These are phyloP conservation scores for Scedosporium minutisporum DNA, from an alignment of 2,329 filamentous ascomycete genomes.

Conservation along the genomic window DNA sequence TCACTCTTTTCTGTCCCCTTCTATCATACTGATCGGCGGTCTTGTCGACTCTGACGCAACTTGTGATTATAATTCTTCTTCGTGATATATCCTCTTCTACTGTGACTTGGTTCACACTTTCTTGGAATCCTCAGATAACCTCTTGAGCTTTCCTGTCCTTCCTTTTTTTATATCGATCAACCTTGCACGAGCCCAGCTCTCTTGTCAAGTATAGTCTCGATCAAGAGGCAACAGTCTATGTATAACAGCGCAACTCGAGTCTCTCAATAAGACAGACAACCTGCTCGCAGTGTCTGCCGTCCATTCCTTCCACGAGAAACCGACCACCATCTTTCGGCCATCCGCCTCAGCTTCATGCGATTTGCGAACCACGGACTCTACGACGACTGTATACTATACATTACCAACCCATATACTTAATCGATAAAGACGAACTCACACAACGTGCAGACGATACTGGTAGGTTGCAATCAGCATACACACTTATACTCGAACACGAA, in stretches of 20 bases:
- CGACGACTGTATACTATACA: constrained; percentile 4
- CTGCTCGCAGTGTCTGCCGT: constrained; percentile 4
- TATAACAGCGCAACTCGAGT: constrained; percentile 4
- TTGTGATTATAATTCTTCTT: constrained; percentile 7
- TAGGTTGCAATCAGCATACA: neutral
- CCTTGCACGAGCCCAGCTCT: neutral
- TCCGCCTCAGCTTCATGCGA: constrained; percentile 2
- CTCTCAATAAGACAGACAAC: constrained; percentile 3
- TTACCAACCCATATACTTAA: constrained; percentile 1
- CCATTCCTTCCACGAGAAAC: constrained; percentile 15
- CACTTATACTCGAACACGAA: neutral
- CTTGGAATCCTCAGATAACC: neutral
- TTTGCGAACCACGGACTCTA: neutral
- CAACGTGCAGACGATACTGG: neutral
- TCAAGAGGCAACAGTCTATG: constrained; percentile 4
- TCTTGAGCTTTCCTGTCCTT: constrained; percentile 5
- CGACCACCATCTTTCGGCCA: constrained; percentile 19
- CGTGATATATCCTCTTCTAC: constrained; percentile 1
- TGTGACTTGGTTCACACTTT: constrained; percentile 4
- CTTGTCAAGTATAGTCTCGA: neutral
- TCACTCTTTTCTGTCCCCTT: constrained; percentile 6
- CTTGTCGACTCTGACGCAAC: constrained; percentile 3
- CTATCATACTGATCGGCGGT: constrained; percentile 1
- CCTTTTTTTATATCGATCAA: neutral
- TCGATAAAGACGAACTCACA: neutral